Evolutionary conservation across 371 early-diverging fungal species (phyloP), one percentile per base, ranked within the genome.

Genomic region (Choanephora cucurbitarum): DNA sequence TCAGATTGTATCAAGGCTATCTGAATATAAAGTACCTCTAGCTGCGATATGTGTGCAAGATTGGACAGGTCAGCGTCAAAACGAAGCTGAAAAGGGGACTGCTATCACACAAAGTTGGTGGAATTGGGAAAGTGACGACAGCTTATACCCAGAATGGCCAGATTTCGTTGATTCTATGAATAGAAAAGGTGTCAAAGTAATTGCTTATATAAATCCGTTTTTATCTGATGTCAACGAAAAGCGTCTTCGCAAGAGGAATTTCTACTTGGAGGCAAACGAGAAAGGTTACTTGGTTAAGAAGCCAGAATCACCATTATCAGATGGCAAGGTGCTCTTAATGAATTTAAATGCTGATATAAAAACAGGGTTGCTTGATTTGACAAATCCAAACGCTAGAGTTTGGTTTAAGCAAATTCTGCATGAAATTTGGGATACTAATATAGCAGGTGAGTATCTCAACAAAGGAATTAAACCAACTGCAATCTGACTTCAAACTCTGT

Each of bases 71-170:
- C 58, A 64, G 34, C 71, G 79, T 5, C 34, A 50, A 21, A 73
- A 75, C 39, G 57, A 63, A 13, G 49, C 57, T 1, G 57, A 60
- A 6, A 63, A 57, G 17, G 62, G 63, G 31, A 17, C 21, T 5
- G 56, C 59, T 17, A 55, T 66, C 22, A 62, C 57, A 41, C 64
- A 75, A 5, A 55, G 71, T 14, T 81, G 79, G 78, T 79, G 78
- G 80, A 75, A 77, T 40, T 79, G 79, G 80, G 80, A 81, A 53
- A 56, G 64, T 32, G 79, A 72, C 44, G 58, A 57, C 23, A 58
- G 33, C 7, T 55, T 69, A 0, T 79, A 82, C 49, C 80, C 82
- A 3, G 58, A 71, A 42, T 82, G 80, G 82, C 46, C 59, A 3
- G 39, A 41, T 0, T 69, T 81, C 33, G 70, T 81, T 5, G 32